Conservation (phyloP, 1,284 basidiomycete genomes). For the Ustilago tritici region DNA sequence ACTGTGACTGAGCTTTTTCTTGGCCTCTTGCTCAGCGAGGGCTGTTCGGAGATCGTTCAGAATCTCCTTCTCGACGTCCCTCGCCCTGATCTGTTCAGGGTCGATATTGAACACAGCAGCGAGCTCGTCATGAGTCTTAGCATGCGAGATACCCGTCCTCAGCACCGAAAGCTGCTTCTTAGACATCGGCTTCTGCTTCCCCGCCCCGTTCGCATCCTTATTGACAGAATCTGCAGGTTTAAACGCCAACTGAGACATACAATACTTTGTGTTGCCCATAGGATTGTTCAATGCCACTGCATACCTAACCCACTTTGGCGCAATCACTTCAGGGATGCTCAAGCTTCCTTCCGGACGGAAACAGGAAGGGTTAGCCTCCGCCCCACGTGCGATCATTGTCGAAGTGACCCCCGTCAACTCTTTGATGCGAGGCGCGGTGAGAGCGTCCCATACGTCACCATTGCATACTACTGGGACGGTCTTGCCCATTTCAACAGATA, state of each 20-base stretch:
- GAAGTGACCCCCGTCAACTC: constrained; percentile 80
- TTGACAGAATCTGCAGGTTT: constrained; percentile 40
- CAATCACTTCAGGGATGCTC: constrained; percentile 59
- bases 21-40: constrained; percentile 17
- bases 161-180: constrained; percentile 45
- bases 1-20: constrained; percentile 8
- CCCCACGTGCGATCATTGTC: constrained; percentile 94
- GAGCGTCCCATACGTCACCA: constrained; percentile 86
- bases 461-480: constrained; percentile 89
- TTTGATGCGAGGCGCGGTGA: constrained; percentile 82
- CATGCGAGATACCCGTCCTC: constrained; percentile 39
- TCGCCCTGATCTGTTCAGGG: constrained; percentile 19
- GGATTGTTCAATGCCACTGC: constrained; percentile 74
- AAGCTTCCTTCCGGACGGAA: constrained; percentile 74
- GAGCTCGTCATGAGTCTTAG: constrained; percentile 55
- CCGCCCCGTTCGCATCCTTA: constrained; percentile 18
- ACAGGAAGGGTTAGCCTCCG: constrained; percentile 90
- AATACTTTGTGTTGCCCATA: constrained; percentile 91
- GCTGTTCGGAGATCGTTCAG: constrained; percentile 36
- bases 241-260: constrained; percentile 73
- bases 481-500: constrained; percentile 72
- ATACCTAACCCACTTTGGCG: constrained; percentile 62
- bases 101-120: constrained; percentile 48
- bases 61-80: constrained; percentile 27
- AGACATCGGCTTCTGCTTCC: constrained; percentile 14